Conservation (phyloP, 768 basidiomycete genomes). For the Lepiota venenata region DNA sequence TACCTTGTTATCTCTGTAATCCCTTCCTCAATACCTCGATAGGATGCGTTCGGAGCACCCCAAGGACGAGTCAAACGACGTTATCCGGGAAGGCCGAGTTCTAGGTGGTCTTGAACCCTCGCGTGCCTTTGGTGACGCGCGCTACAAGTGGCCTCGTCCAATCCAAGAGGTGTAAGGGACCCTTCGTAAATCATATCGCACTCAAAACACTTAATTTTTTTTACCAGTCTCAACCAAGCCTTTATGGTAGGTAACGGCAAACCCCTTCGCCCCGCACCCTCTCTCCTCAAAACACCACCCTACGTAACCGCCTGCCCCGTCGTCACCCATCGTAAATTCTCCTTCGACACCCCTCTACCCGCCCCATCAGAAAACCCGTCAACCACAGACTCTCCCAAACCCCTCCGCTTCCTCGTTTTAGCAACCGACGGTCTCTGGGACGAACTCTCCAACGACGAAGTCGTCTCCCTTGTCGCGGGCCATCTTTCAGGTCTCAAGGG, state of each 20-base stretch:
- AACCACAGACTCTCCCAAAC: slow-evolving; percentile 22
- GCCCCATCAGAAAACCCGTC: slow-evolving; percentile 27
- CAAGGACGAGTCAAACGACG: slow-evolving; percentile 62
- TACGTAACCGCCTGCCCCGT: slow-evolving; percentile 87
- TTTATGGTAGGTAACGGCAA: slow-evolving; percentile 64
- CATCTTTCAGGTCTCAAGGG: slow-evolving; percentile 74
- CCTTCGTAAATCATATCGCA: background rate
- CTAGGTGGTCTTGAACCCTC: slow-evolving; percentile 87
- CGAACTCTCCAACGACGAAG: slow-evolving; percentile 75
- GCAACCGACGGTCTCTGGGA: slow-evolving; percentile 89
- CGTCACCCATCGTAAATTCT: slow-evolving; percentile 70
- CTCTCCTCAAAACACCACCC: slow-evolving; percentile 81
- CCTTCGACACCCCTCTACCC: slow-evolving; percentile 31
- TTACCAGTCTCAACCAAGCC: slow-evolving; percentile 47
- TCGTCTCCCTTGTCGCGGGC: slow-evolving; percentile 83
- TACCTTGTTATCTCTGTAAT: slow-evolving; percentile 2
- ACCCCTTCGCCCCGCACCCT: slow-evolving; percentile 55
- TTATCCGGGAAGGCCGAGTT: slow-evolving; percentile 78
- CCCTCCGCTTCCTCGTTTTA: slow-evolving; percentile 77
- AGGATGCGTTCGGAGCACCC: slow-evolving; percentile 87
- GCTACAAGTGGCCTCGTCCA: slow-evolving; percentile 82
- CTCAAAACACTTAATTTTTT: background rate
- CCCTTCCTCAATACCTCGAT: slow-evolving; percentile 1
- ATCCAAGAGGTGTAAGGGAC: slow-evolving; percentile 64
- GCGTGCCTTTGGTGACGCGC: slow-evolving; percentile 84